Base-by-base conservation (phyloP, 352 stramenopile species). In the Lagenidium sp. region DNA sequence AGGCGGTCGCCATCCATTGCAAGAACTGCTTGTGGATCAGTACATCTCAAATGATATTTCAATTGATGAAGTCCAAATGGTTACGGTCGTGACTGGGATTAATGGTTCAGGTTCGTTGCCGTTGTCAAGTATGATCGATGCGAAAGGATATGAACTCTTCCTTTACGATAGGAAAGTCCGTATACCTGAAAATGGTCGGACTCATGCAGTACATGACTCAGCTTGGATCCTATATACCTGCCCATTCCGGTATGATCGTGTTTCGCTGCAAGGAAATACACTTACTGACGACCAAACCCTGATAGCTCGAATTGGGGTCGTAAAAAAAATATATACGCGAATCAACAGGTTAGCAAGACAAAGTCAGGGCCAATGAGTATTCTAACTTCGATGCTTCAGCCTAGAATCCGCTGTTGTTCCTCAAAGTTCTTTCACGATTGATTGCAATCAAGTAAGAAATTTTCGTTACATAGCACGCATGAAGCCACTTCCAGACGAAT, bases 341-440 rank as follows among this genome's bases (percentile, higher is more conserved):
- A 89, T 94, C 30, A 74, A 91, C 25, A 92, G 82, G 53, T 62
- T 16, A 19, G 23, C 28, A 32, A 32, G 28, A 32, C 15, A 15
- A 32, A 32, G 15, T 32, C 8, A 15, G 8, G 28, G n/a, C n/a
- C n/a, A 16, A 41, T 7, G 1, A 41, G 8, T 40, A 23, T 34
- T 3, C 15, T 42, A 62, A 18, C 68, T 4, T 44, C 19, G 35
- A 4, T 19, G 18, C 18, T 40, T 22, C 24, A 90, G 81, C 47
- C 68, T 92, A 54, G 82, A 94, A 53, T 87, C 77, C 21, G 68
- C 64, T 6, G 69, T 61, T 24, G 58, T 86, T 12, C 80, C 72
- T 2, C 79, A 92, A 35, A 92, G 79, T 44, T 91, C 82, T 5
- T 94, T 94, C 40, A 92, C 82, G 6, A 92, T 94, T 26, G 82